Evolutionary conservation across 2,329 filamentous ascomycete genomes (phyloP).

Genomic region (Raffaelea deltoideospora): DNA sequence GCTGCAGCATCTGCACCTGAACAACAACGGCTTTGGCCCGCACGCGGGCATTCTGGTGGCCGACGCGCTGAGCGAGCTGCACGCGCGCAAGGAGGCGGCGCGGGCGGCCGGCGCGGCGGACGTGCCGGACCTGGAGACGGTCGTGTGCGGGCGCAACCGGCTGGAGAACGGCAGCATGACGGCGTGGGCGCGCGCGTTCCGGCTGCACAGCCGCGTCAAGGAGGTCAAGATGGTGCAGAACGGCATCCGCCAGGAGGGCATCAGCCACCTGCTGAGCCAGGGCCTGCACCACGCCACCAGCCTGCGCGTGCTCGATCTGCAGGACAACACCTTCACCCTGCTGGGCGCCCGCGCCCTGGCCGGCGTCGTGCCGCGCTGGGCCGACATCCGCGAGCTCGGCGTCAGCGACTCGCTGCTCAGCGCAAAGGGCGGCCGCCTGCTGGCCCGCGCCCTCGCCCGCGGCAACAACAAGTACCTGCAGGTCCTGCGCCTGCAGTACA

Average conservation of each 20-base stretch:
- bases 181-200: conserved; percentile 81
- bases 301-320: conserved; percentile 70
- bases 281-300: conserved; percentile 57
- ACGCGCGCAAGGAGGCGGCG: conserved; percentile 69
- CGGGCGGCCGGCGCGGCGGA: conserved; percentile 43
- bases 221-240: conserved; percentile 97
- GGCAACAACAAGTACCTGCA: conserved; percentile 70
- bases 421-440: conserved; percentile 56
- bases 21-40: conserved; percentile 95
- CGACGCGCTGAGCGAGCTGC: conserved; percentile 69
- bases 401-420: conserved; percentile 79
- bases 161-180: conserved; percentile 91
- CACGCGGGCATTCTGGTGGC: conserved; percentile 81
- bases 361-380: conserved; percentile 59
- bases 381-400: conserved; percentile 63
- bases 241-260: conserved; percentile 87
- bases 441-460: conserved; percentile 57
- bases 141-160: conserved; percentile 90
- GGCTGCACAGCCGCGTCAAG: conserved; percentile 67
- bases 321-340: conserved; percentile 93
- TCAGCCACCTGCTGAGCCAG: conserved; percentile 62
- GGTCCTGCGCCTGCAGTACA: conserved; percentile 75
- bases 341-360: conserved; percentile 66
- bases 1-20: conserved; percentile 85
- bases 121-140: conserved; percentile 80